Base-by-base conservation (phyloP, 176 grass and related monocot species). In the Eragrostis curvula region DNA sequence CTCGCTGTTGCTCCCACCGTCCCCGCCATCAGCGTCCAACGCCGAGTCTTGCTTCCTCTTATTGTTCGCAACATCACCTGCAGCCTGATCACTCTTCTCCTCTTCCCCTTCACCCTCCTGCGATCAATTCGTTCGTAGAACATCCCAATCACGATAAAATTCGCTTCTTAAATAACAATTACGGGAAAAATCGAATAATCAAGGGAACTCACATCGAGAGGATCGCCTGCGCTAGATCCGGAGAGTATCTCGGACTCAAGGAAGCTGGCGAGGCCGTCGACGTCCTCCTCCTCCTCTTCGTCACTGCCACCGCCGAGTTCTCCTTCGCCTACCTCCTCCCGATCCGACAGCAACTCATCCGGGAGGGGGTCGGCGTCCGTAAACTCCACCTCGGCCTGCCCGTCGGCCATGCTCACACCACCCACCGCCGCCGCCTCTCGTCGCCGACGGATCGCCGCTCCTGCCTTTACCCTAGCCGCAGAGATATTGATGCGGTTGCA, bases 221-320 rank as follows among this genome's bases (percentile, higher is more conserved):
- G 27, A 40, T 78, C 83, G 3, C 83, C 92, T 0, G 70, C 53
- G 12, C 76, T 81, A 20, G 88, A 89, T 70, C 85, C 89, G 53
- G 91, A 99, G 44, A 92, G 74, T 55, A 99, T 94, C 89, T 99
- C 87, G 14, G 87, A 96, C 20, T 99, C 93, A 66, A 99, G 86
- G 79, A 99, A 92, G 82, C 77, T 86, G 15, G 89, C 87, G 21
- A 99, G 97, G 44, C 89, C 73, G 36, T 90, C 93, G 77, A 94
- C 87, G 64, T 94, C 96, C 27, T 91, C 90, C 10, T 88, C 88
- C 25, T 79, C 95, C 1, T 70, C 82, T 3, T 55, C 83, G 11
- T 70, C 86, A 48, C 7, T n/a, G 27, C 7, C 76, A 40, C 46
- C 59, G 84, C 3, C 25, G 60, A 44, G 4, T 12, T 65, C 56